Base-by-base conservation (phyloP, 2,329 filamentous ascomycete genomes). In the Dryadomyces sulphureus region DNA sequence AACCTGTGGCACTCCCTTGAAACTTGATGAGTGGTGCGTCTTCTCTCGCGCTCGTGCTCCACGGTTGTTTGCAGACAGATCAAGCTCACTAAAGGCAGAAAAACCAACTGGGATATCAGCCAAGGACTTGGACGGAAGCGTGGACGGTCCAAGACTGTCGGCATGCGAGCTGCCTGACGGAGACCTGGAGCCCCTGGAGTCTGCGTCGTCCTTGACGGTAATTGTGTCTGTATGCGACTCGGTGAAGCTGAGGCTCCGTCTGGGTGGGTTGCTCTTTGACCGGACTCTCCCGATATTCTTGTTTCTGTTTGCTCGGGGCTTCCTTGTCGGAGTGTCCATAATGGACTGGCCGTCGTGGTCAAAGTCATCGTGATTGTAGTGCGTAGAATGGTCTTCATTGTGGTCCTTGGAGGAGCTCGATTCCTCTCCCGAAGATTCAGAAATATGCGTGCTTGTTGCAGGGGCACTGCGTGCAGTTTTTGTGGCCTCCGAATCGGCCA, bases 11-110 rank as follows among this genome's bases (percentile, higher is more conserved):
- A 79, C 68, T 41, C 65, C 68, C 53, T 74, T 76, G 59, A 80
- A 72, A 55, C 75, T 80, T 2, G 69, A 60, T 43, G 68, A 74
- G 38, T 73, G 65, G 40, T 74, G 71, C 7, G 68, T 60, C 54
- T 74, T 73, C 25, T 62, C 60, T 60, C 56, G 66, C 63, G 34
- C 58, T 58, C 47, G 68, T 24, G 62, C 60, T n/a, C 66, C 62
- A 45, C 71, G 63, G 6, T 67, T 66, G 19, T 67, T 65, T 1
- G 70, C 55, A 1, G 75, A 68, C 1, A 81, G 58, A 45, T 80
- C 76, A 7, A 81, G 63, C 54, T 76, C 75, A 52, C 75, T 81
- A 53, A 81, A 81, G n/a, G 77, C 77, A 17, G 77, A 81, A 51
- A 74, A 73, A 6, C 77, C 77, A 56, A 79, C 72, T 0, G 77